A percentile compares a stretch with the other conserved stretches of the same genome.
phyloP scores from a whole-genome alignment of 208 protist genomes.

The Acanthamoeba triangularis region DNA sequence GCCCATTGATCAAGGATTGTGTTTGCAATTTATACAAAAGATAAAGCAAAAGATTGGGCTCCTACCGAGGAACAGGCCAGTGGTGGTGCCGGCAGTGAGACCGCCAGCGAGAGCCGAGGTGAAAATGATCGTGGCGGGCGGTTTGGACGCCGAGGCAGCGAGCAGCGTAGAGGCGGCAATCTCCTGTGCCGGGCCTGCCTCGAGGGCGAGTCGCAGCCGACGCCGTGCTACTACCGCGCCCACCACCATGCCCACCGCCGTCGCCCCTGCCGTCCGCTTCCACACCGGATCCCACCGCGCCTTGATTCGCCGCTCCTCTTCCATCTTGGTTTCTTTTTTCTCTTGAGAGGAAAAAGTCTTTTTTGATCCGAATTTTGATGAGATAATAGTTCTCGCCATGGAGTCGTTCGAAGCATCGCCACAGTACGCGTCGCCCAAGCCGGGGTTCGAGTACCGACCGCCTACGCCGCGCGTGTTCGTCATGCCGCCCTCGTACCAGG shows the following conservation, averaged over 20 bases:
- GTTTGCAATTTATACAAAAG: background rate
- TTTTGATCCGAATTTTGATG: background rate
- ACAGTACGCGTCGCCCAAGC: conserved; percentile 31
- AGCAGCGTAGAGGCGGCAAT: background rate
- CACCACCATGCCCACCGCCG: background rate
- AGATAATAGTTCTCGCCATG: background rate
- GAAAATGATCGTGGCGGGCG: background rate
- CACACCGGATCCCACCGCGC: conserved; percentile 9
- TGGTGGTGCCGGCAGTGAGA: background rate
- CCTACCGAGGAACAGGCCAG: background rate
- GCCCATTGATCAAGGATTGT: background rate
- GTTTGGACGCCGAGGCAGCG: background rate
- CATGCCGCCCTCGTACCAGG: conserved; percentile 5
- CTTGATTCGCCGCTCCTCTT: background rate
- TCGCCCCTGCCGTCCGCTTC: background rate
- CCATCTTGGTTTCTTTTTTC: background rate
- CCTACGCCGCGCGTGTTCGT: background rate
- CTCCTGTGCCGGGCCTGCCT: background rate
- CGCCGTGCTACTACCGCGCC: background rate
- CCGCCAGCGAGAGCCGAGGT: background rate
- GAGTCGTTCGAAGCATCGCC: background rate
- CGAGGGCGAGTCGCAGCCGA: background rate
- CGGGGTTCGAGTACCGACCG: background rate
- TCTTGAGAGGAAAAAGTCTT: background rate
- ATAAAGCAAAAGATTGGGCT: background rate